phyloP scores from a whole-genome alignment of 495 filamentous ascomycete species.

The Aspergillus asperescens region DNA sequence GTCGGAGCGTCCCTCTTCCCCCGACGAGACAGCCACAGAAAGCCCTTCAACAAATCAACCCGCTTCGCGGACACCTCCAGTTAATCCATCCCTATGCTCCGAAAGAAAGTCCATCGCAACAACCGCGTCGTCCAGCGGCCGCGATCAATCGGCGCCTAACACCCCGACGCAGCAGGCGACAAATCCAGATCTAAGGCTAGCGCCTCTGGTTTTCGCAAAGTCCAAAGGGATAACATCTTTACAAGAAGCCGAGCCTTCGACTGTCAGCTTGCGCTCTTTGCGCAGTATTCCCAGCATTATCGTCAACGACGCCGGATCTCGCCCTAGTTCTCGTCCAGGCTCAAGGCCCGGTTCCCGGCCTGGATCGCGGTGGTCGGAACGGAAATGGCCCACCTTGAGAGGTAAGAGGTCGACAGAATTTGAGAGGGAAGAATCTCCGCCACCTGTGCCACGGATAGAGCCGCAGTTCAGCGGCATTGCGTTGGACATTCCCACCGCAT shows the following conservation, averaged over 20 bases:
- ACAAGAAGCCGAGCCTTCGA: constrained; percentile 13
- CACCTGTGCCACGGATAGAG: constrained; percentile 35
- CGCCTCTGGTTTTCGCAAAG: constrained; percentile 3
- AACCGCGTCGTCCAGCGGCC: constrained; percentile 24
- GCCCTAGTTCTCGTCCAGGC: constrained; percentile 27
- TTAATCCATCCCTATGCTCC: constrained; percentile 21
- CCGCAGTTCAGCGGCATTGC: constrained; percentile 49
- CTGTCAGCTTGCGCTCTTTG: constrained; percentile 27
- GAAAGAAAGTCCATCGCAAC: constrained; percentile 29
- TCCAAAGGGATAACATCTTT: constrained; percentile 2
- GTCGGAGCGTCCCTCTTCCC: constrained; percentile 28
- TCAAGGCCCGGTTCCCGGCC: constrained; percentile 30
- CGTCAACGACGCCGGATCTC: constrained; percentile 38
- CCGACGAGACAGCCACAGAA: constrained; percentile 26
- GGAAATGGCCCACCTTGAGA: constrained; percentile 37
- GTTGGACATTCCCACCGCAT: constrained; percentile 51
- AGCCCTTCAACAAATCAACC: constrained; percentile 26
- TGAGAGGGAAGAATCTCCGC: constrained; percentile 30
- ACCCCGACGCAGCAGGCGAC: constrained; percentile 14
- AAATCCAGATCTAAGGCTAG: constrained; percentile 10
- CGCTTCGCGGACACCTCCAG: constrained; percentile 27
- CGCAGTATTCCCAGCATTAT: constrained; percentile 42
- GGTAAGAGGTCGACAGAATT: constrained; percentile 34
- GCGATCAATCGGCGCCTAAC: constrained; percentile 20
- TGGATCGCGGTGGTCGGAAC: constrained; percentile 41